These are phyloP conservation scores for Colletotrichum camelliae DNA, from an alignment of 2,329 filamentous ascomycete genomes.

Conservation along the genomic window DNA sequence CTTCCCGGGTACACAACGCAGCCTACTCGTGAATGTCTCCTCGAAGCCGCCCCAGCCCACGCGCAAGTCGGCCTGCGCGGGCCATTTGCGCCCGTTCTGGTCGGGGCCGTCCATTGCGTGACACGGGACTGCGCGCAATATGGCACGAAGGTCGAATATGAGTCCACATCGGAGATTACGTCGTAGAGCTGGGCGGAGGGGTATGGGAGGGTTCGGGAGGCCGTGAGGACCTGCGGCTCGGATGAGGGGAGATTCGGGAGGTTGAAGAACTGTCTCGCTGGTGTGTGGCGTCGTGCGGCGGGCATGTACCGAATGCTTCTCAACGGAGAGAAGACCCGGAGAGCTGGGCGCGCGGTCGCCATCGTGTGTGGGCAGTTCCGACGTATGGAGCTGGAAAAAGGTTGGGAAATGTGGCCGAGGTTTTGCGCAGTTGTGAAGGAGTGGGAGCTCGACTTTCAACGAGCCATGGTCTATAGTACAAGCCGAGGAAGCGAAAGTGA, in stretches of 20 bases:
- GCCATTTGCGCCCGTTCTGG: conserved; percentile 60
- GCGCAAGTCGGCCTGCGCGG: conserved; percentile 77
- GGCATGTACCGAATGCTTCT: background rate
- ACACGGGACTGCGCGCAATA: conserved; percentile 83
- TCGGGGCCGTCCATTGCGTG: conserved; percentile 72
- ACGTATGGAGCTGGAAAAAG: background rate
- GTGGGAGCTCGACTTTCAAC: background rate
- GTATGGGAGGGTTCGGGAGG: conserved; percentile 80
- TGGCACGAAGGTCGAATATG: conserved; percentile 87
- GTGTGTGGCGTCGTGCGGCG: background rate
- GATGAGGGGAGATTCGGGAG: conserved; percentile 28
- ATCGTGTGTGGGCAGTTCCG: background rate
- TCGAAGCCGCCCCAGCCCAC: conserved; percentile 86
- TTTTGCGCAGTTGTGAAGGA: background rate
- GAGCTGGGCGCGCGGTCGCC: background rate
- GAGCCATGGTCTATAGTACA: background rate
- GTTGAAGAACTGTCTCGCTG: conserved; percentile 21
- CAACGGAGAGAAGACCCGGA: background rate
- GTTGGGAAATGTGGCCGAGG: background rate
- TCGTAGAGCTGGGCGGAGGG: conserved; percentile 73
- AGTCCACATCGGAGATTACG: conserved; percentile 86
- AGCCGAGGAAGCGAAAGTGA: background rate
- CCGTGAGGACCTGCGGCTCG: conserved; percentile 68
- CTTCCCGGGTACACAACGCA: conserved; percentile 76
- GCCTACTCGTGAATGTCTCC: conserved; percentile 81